A percentile compares a stretch with the other conserved stretches of the same genome.
These are phyloP conservation scores for Myrica gale DNA, from an alignment of 306 rosid species.

Conservation along the genomic window DNA sequence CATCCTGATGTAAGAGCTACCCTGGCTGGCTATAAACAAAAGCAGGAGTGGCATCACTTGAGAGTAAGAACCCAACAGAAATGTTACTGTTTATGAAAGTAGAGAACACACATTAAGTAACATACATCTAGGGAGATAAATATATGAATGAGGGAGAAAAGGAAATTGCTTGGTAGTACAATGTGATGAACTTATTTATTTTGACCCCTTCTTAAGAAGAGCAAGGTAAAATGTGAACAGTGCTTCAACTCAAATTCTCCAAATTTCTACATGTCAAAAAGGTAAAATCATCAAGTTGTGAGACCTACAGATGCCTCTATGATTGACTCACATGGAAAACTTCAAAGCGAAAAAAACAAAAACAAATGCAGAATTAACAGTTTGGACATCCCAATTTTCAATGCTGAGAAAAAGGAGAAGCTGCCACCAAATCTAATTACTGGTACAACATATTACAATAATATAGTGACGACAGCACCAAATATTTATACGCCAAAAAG, in stretches of 20 bases:
- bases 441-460: no score
- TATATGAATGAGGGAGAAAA: background rate
- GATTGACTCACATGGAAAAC: no score
- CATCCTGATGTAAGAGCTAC: conserved; percentile 81
- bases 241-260: background rate
- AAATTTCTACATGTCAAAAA: background rate
- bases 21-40: conserved; percentile 70
- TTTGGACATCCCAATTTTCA: no score
- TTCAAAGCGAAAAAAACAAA: no score
- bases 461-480: background rate
- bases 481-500: background rate
- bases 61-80: conserved; percentile 7
- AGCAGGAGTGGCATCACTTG: conserved; percentile 19
- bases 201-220: background rate
- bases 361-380: no score
- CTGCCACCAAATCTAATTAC: no score
- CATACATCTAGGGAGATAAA: background rate
- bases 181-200: background rate
- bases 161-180: no score
- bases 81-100: background rate
- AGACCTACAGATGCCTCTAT: background rate
- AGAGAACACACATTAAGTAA: background rate
- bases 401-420: no score
- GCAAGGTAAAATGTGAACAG: background rate
- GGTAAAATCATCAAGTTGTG: background rate